Base-by-base conservation (phyloP, 139 green algal species). In the Picocystis salinarum region DNA sequence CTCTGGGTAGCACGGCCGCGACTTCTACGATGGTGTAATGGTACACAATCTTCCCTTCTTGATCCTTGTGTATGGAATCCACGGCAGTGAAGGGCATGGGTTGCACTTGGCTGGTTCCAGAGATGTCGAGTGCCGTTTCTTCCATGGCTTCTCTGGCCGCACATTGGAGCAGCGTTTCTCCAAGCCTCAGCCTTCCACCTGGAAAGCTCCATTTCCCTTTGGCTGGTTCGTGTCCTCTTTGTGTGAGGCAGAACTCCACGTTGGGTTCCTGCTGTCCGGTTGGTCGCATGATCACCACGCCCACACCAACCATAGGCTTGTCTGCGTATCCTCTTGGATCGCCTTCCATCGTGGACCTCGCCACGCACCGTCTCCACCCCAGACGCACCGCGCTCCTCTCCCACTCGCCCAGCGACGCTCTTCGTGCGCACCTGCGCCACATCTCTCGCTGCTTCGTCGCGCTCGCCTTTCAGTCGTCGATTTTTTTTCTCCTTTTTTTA, bases 11-110 rank as follows among this genome's bases (percentile, higher is more conserved):
- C 31, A 15, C 31, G 15, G 31, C 31, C 31, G 31, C 31, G 31
- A 37, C 31, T 15, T 37, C 31, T 15, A 37, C 31, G 31, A 37
- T 37, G 13, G 31, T 37, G 31, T 37, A 37, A 15, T 37, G 31
- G 15, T 17, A 37, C 31, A 17, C 13, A 13, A 37, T 13, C 13
- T 15, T 13, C 15, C 31, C 31, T 15, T 37, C 31, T 17, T 13
- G 13, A 15, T 37, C 31, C 31, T 37, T 37, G 31, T 17, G 13
- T 13, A 37, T 37, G 13, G 31, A 17, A 15, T 37, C 31, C 15
- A 37, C 31, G 13, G 31, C 31, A 13, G 31, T 15, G 31, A 17
- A 37, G 13, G 31, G 31, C 13, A 37, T 15, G 13, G 31, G 31
- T 13, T 17, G 15, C 31, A n/a, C n/a, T n/a, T n/a, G n/a, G n/a